A percentile compares a stretch with the other conserved stretches of the same genome.
Evolutionary conservation across 305 asterid genomes (phyloP).

Genomic region (Nicotiana rustica): DNA sequence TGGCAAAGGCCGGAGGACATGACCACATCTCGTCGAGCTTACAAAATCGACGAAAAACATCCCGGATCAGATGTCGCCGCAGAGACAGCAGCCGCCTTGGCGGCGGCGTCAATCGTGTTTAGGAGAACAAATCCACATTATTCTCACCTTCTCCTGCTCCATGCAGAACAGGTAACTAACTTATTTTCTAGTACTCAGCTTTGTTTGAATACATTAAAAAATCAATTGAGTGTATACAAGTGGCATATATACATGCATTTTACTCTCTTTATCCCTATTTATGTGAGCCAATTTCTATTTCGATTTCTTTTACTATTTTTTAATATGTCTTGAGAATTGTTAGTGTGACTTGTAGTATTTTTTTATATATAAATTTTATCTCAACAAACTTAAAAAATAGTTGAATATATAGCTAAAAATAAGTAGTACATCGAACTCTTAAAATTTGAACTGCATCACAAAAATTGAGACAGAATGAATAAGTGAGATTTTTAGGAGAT

Average conservation of each 20-base stretch:
- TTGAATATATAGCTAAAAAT: no score
- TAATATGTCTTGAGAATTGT: no score
- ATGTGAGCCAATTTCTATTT: no score
- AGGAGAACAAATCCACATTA: slow-evolving; percentile 71
- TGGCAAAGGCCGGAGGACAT: slow-evolving; percentile 40
- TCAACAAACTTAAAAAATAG: no score
- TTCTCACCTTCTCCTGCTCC: slow-evolving; percentile 72
- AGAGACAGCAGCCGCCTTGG: slow-evolving; percentile 86
- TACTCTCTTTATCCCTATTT: no score
- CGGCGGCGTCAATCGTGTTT: slow-evolving; percentile 75
- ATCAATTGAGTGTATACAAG: neutral
- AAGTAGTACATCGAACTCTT: no score
- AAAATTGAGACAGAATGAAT: no score
- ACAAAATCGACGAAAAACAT: slow-evolving; percentile 60
- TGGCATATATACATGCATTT: no score
- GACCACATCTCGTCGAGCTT: slow-evolving; percentile 53
- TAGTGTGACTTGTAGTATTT: no score
- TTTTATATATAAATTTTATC: no score
- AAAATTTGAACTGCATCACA: no score
- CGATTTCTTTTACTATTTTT: no score
- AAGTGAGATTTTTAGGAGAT: neutral
- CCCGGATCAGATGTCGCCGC: slow-evolving; percentile 82
- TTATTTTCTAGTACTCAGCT: neutral
- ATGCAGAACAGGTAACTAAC: slow-evolving; percentile 52
- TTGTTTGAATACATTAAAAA: neutral